Evolutionary conservation across 139 green algal genomes (phyloP), one percentile per base, ranked within the genome.

Genomic region (Coccomyxa sp.): DNA sequence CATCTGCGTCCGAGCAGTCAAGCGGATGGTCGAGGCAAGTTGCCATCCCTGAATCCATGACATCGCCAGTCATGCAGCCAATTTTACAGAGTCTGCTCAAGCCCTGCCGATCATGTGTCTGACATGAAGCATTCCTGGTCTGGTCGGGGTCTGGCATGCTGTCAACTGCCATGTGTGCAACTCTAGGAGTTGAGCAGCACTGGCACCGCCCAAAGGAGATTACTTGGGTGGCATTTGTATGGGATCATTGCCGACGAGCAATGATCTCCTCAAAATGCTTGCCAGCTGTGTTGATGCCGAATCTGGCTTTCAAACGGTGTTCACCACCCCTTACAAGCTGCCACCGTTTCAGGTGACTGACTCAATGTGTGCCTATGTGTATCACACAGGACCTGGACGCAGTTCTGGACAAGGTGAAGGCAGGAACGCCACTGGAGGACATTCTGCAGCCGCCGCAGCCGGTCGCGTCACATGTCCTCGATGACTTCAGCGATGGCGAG

Each of bases 11-110:
- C 82, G 82, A 17, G 78, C 82, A 28, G 82, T 80, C 18, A 51
- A 82, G 82, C 82, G 82, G 10, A 81, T 85, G 76, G 75, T 85
- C n/a, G 75, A 85, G 76, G 82, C 58, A 81, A 67, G 25, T 71
- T 79, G 38, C n/a, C 81, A 10, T 27, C 77, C 13, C 16, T 83
- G 63, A 45, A 59, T 18, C 58, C 68, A 71, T 58, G 58, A 82
- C 57, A 82, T 10, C 57, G 71, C 79, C n/a, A 21, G 79, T 58
- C 25, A 82, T 82, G 10, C 79, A 82, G 3, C 7, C 7, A 51
- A 7, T 7, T 14, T 9, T 11, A 28, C 63, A 11, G 18, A 71
- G 9, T 9, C 63, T 71, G 63, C 63, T 21, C 21, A 21, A 28
- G 63, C 63, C 7, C 63, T 71, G 21, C 21, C 63, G 18, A 71